Conservation (phyloP, 306 rosid genomes). For the Quercus agrifolia region DNA sequence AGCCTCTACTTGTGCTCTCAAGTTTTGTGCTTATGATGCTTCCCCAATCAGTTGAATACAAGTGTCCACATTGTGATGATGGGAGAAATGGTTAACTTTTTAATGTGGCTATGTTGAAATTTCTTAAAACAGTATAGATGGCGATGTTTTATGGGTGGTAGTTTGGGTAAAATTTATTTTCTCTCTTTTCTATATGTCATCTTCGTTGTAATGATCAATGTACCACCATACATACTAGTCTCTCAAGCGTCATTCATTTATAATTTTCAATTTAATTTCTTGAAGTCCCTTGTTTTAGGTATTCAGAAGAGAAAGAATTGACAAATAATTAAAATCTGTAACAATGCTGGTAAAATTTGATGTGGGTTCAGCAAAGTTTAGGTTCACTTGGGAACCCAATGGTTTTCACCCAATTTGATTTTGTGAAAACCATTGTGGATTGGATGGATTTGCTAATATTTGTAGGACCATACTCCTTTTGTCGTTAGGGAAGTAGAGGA, state of each 20-base stretch:
- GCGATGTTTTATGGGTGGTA: background rate
- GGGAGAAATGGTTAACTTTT: background rate
- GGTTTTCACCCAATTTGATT: background rate
- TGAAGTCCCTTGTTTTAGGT: too few species aligned
- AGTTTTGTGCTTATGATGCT: background rate
- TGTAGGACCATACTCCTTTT: background rate
- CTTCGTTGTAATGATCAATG: too few species aligned
- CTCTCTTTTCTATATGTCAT: background rate
- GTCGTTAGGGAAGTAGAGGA: background rate
- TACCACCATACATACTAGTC: too few species aligned
- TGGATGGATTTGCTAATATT: background rate
- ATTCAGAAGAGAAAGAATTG: too few species aligned
- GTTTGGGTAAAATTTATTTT: background rate
- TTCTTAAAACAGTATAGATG: background rate
- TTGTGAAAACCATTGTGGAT: background rate
- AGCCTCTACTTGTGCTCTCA: conserved; percentile 1
- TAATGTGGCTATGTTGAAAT: background rate
- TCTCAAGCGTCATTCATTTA: too few species aligned
- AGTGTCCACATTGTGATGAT: too few species aligned
- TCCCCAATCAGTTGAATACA: background rate
- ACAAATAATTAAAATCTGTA: too few species aligned
- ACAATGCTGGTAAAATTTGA: too few species aligned
- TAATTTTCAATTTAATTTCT: too few species aligned
- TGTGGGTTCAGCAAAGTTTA: background rate
- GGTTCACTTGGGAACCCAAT: background rate